Evolutionary conservation across 2,329 filamentous ascomycete genomes (phyloP).

Genomic region (Ophiostoma sp.): DNA sequence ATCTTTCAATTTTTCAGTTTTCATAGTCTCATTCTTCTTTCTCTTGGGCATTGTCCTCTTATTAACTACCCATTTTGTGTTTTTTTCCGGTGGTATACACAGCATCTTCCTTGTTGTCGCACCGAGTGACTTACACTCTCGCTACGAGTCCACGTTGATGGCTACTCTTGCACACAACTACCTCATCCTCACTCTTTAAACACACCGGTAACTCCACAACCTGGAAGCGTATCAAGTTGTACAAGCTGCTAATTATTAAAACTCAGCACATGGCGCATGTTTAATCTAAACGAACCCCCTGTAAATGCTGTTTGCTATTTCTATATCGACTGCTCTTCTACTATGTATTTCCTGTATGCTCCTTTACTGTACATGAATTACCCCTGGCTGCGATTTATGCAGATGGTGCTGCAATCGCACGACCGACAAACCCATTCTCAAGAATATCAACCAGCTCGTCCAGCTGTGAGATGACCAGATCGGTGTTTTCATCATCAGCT

Average conservation of each 20-base stretch:
- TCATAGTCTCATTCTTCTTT: not conserved
- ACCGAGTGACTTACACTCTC: not conserved
- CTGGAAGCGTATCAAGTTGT: no score
- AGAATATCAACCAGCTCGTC: conserved; percentile 73
- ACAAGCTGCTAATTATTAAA: no score
- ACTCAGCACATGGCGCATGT: no score
- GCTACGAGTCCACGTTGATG: no score
- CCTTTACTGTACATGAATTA: no score
- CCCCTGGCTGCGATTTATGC: not conserved
- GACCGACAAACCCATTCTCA: conserved; percentile 60
- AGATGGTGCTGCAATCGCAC: conserved; percentile 13
- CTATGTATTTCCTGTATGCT: not conserved
- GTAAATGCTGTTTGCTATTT: not conserved
- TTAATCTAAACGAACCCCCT: no score
- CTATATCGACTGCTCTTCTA: no score
- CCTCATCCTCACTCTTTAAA: no score
- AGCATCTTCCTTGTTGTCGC: no score
- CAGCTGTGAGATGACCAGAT: conserved; percentile 63
- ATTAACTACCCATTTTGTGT: not conserved
- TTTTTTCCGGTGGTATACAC: no score
- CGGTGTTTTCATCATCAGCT: conserved; percentile 66
- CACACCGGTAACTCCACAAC: no score
- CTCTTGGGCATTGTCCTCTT: not conserved
- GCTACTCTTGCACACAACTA: no score
- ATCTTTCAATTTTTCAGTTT: conserved; percentile 6